phyloP scores from a whole-genome alignment of 371 early-diverging fungal genomes.

The Lichtheimia corymbifera region DNA sequence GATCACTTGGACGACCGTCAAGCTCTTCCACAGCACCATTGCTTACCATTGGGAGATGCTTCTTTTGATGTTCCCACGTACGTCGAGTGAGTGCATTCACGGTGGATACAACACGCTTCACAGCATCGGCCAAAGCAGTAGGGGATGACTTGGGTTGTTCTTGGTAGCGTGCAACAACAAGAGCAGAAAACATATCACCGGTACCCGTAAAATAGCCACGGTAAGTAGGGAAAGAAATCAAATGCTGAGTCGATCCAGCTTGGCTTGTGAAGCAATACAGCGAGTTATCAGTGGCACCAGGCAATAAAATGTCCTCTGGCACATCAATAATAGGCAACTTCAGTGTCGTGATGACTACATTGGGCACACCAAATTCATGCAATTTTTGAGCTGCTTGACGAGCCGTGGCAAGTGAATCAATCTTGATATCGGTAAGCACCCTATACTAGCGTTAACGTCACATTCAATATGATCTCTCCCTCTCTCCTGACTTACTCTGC shows the following conservation, averaged over 20 bases:
- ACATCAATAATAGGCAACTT: slow-evolving; percentile 38
- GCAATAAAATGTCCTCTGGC: slow-evolving; percentile 27
- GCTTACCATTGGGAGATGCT: slow-evolving; percentile 10
- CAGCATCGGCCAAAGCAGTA: slow-evolving; percentile 37
- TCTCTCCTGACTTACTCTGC: slow-evolving; percentile 63
- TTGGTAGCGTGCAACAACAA: slow-evolving; percentile 65
- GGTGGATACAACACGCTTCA: slow-evolving; percentile 63
- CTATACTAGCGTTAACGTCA: slow-evolving; percentile 22
- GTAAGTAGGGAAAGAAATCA: slow-evolving; percentile 76
- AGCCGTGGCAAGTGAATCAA: slow-evolving; percentile 55
- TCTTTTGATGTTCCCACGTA: slow-evolving; percentile 55
- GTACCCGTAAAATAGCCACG: slow-evolving; percentile 88
- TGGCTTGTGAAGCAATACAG: slow-evolving; percentile 41
- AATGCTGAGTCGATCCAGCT: slow-evolving; percentile 32
- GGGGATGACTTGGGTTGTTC: slow-evolving; percentile 17
- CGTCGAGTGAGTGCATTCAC: slow-evolving; percentile 72
- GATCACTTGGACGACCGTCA: slow-evolving; percentile 28
- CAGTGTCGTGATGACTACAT: slow-evolving; percentile 78
- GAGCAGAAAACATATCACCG: slow-evolving; percentile 85
- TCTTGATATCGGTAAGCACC: slow-evolving; percentile 61
- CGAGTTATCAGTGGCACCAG: slow-evolving; percentile 21
- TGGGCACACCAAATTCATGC: slow-evolving; percentile 66
- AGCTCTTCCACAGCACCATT: slow-evolving; percentile 23
- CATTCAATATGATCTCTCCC: no score
- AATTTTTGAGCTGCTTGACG: slow-evolving; percentile 57